phyloP scores from a whole-genome alignment of 331 rosid species.

The Malus hybrid region DNA sequence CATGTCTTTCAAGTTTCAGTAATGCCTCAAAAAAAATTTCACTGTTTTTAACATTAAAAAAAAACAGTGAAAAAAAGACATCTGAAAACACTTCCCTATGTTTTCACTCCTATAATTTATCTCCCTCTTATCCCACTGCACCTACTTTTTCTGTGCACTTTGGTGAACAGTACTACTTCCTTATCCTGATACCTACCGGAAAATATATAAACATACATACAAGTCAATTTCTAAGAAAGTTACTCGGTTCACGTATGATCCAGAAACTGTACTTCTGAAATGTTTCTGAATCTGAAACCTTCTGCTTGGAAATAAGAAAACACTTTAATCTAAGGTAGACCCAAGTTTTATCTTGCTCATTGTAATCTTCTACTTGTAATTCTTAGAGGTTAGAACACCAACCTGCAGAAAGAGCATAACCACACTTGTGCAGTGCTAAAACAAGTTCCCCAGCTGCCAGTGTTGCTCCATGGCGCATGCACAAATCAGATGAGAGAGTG shows the following conservation, averaged over 20 bases:
- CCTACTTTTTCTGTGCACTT: too few relatives aligned
- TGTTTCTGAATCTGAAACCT: not conserved
- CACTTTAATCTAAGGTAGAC: not conserved
- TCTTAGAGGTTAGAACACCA: constrained; percentile 24
- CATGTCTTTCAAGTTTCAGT: too few relatives aligned
- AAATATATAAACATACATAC: too few relatives aligned
- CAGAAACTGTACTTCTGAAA: not conserved
- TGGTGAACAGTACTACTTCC: too few relatives aligned
- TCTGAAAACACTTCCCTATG: too few relatives aligned
- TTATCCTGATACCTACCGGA: too few relatives aligned
- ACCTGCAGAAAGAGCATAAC: constrained; percentile 61
- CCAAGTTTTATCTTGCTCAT: not conserved
- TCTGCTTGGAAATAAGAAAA: not conserved
- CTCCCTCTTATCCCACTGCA: too few relatives aligned
- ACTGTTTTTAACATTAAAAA: too few relatives aligned
- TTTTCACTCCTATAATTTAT: too few relatives aligned
- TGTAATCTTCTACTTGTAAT: not conserved
- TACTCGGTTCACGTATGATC: not conserved
- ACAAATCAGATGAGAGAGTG: constrained; percentile 88
- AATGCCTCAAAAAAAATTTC: too few relatives aligned
- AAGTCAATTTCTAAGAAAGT: too few relatives aligned
- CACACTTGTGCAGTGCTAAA: constrained; percentile 62
- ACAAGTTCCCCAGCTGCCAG: constrained; percentile 79
- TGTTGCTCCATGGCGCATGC: constrained; percentile 97
- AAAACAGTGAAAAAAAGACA: too few relatives aligned